Conservation (phyloP, 1,139 yeast species). For the Suhomyces atakaporum region DNA sequence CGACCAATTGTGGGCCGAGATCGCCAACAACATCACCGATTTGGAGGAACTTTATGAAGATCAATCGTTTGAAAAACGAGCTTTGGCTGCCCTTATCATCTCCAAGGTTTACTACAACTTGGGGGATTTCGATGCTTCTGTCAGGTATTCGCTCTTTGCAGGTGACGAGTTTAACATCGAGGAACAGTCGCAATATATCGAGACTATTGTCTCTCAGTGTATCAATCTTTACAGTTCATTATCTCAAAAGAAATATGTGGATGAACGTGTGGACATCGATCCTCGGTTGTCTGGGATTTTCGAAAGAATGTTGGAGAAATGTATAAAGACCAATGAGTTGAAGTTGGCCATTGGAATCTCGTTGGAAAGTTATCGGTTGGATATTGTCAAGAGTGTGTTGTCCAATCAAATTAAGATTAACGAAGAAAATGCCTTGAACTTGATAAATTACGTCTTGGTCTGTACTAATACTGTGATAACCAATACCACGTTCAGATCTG, state of each 20-base stretch:
- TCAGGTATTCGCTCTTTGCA: slow-evolving; percentile 83
- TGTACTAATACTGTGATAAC: slow-evolving; percentile 65
- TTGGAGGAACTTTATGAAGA: slow-evolving; percentile 92
- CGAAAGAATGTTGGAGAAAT: slow-evolving; percentile 83
- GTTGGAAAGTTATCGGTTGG: slow-evolving; percentile 84
- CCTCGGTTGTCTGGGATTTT: slow-evolving; percentile 67
- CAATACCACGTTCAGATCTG: slow-evolving; percentile 64
- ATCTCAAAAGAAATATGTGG: slow-evolving; percentile 57
- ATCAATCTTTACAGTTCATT: slow-evolving; percentile 75
- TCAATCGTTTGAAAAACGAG: slow-evolving; percentile 68
- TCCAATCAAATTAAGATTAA: slow-evolving; percentile 39
- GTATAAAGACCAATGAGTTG: slow-evolving; percentile 69
- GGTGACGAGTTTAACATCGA: slow-evolving; percentile 79
- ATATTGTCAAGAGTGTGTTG: slow-evolving; percentile 69
- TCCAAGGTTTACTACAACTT: slow-evolving; percentile 94
- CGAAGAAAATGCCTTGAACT: slow-evolving; percentile 51
- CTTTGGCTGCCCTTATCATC: slow-evolving; percentile 87
- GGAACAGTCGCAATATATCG: slow-evolving; percentile 78
- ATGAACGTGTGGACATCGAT: slow-evolving; percentile 49
- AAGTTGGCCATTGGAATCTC: slow-evolving; percentile 90
- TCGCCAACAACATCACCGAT: slow-evolving; percentile 85
- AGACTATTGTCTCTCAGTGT: slow-evolving; percentile 92
- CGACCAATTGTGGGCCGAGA: slow-evolving; percentile 96
- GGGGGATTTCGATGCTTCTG: slow-evolving; percentile 92
- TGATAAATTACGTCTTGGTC: slow-evolving; percentile 74